These are phyloP conservation scores for Botrytis fragariae DNA, from an alignment of 2,329 filamentous ascomycete genomes.

Conservation along the genomic window DNA sequence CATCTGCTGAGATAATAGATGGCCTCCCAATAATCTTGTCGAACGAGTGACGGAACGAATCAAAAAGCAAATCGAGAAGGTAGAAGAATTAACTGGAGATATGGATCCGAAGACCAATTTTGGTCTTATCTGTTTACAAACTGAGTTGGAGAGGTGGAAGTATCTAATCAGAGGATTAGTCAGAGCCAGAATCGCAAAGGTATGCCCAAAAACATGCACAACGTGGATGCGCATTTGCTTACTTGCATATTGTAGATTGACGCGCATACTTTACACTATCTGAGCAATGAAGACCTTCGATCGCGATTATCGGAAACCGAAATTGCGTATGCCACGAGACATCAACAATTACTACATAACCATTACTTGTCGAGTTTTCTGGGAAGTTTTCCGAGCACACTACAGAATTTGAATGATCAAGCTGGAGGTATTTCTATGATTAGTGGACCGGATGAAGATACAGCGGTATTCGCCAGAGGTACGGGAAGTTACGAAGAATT, in stretches of 20 bases:
- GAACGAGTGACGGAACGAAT: constrained; percentile 76
- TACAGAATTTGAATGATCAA: constrained; percentile 88
- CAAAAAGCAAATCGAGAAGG: constrained; percentile 65
- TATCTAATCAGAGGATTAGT: constrained; percentile 61
- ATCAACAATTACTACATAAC: constrained; percentile 78
- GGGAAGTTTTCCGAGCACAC: constrained; percentile 69
- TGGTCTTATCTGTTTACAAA: constrained; percentile 89
- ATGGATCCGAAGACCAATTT: constrained; percentile 93
- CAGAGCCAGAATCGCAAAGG: constrained; percentile 20
- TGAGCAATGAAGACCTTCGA: constrained; percentile 54
- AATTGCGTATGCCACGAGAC: constrained; percentile 75
- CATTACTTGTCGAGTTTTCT: constrained; percentile 89
- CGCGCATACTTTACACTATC: constrained; percentile 71
- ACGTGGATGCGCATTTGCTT: constrained; percentile 58
- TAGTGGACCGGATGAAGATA: constrained; percentile 77
- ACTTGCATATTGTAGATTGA: constrained; percentile 89
- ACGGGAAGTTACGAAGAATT: constrained; percentile 55
- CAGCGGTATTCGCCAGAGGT: constrained; percentile 79
- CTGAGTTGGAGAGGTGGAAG: constrained; percentile 91
- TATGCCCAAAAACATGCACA: not conserved
- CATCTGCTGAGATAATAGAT: constrained; percentile 43
- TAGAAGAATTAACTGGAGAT: constrained; percentile 75
- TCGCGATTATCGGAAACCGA: constrained; percentile 73
- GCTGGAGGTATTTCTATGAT: constrained; percentile 91
- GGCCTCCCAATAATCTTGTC: constrained; percentile 70